These are phyloP conservation scores for Apiotrichum sp. DNA, from an alignment of 1,284 basidiomycete species.

Conservation along the genomic window DNA sequence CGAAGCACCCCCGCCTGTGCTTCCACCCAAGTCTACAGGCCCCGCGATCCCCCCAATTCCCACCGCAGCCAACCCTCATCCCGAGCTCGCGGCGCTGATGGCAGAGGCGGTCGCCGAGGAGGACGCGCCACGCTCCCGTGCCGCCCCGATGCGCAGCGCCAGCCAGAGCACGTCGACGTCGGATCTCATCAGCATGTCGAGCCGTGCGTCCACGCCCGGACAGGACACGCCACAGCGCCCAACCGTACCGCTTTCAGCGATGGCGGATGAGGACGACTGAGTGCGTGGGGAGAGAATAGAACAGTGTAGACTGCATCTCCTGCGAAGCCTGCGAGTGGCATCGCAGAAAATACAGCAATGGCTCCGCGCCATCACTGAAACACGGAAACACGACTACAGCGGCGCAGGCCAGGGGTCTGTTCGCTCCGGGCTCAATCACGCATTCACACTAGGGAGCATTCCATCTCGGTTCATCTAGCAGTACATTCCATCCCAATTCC, in stretches of 20 bases:
- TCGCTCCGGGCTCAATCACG: no score
- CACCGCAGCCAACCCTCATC: not conserved
- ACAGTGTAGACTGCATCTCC: no score
- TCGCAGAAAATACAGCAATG: no score
- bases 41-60: not conserved
- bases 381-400: no score
- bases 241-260: constrained; percentile 6
- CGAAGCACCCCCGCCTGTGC: not conserved
- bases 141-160: no score
- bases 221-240: not conserved
- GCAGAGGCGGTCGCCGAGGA: not conserved
- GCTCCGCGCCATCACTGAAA: no score
- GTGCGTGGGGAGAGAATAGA: no score
- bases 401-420: no score
- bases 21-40: not conserved
- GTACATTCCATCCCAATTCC: no score
- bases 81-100: constrained; percentile 1
- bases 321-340: no score
- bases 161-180: not conserved
- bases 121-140: not conserved
- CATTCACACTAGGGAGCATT: no score
- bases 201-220: not conserved
- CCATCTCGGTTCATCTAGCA: no score
- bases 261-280: constrained; percentile 3
- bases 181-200: not conserved